phyloP scores from a whole-genome alignment of 1,284 basidiomycete species.

The Ganoderma lucidum region DNA sequence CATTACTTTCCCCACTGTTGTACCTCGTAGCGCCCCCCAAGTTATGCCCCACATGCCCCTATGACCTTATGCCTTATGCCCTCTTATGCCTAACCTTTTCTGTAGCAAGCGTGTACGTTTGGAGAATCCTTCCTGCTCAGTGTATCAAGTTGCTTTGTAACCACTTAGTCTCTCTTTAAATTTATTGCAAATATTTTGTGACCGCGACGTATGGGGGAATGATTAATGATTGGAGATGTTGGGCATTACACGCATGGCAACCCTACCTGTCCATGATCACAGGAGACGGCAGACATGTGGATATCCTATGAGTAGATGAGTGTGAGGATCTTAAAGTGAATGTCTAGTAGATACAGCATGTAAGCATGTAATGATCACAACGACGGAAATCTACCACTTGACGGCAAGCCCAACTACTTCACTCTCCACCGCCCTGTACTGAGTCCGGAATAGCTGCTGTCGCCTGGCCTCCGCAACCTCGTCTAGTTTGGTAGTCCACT shows the following conservation, averaged over 20 bases:
- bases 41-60: constrained; percentile 12
- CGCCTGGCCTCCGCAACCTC: constrained; percentile 49
- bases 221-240: neutral
- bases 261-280: neutral
- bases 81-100: neutral
- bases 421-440: constrained; percentile 88
- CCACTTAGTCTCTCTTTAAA: neutral
- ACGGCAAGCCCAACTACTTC: constrained; percentile 64
- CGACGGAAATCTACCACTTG: constrained; percentile 37
- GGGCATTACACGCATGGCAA: neutral
- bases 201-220: neutral
- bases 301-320: no score
- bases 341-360: constrained; percentile 9
- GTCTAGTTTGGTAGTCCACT: constrained; percentile 49
- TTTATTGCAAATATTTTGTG: neutral
- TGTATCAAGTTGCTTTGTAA: neutral
- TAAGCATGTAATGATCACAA: constrained; percentile 5
- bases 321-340: neutral
- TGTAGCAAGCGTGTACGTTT: neutral
- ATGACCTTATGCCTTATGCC: constrained; percentile 12
- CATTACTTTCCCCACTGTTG: neutral
- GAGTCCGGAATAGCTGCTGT: constrained; percentile 73
- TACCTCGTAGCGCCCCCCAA: neutral
- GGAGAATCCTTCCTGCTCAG: neutral
- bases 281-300: neutral